phyloP scores from a whole-genome alignment of 148 eudicot species.

The Cornus kousa region DNA sequence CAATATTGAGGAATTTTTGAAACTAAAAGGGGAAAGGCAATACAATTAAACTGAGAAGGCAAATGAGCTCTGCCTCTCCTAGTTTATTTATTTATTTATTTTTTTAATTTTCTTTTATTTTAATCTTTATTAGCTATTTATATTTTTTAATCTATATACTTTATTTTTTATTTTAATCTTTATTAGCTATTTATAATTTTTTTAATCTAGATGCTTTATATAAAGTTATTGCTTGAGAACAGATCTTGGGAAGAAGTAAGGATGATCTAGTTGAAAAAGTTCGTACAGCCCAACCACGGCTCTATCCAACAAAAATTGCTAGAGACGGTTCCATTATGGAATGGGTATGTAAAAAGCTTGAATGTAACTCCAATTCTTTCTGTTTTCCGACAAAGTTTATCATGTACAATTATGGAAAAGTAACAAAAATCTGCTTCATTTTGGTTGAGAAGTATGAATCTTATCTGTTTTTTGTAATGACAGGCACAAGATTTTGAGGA shows the following conservation, averaged over 20 bases:
- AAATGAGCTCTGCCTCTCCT: too few relatives aligned
- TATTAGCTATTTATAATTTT: background rate
- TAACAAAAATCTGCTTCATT: background rate
- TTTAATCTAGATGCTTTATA: background rate
- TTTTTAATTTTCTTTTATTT: too few relatives aligned
- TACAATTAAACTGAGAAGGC: too few relatives aligned
- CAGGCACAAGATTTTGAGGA: constrained; percentile 72
- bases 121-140: too few relatives aligned
- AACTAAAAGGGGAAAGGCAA: too few relatives aligned
- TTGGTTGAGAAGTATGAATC: background rate
- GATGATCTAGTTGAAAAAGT: constrained; percentile 58
- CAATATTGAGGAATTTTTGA: too few relatives aligned
- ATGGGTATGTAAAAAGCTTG: constrained; percentile 42
- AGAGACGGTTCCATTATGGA: constrained; percentile 79
- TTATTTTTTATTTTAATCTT: background rate
- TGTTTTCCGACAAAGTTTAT: too few relatives aligned
- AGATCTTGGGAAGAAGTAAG: constrained; percentile 58
- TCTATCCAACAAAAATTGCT: constrained; percentile 55
- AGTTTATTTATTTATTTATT: too few relatives aligned
- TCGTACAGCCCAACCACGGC: constrained; percentile 53
- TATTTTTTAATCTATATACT: too few relatives aligned
- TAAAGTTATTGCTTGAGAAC: constrained; percentile 5
- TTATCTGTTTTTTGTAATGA: background rate
- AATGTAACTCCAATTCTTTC: background rate
- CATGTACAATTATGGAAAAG: background rate